Evolutionary conservation across 164 flowering plant species (phyloP).

Genomic region (Taxillus chinensis): DNA sequence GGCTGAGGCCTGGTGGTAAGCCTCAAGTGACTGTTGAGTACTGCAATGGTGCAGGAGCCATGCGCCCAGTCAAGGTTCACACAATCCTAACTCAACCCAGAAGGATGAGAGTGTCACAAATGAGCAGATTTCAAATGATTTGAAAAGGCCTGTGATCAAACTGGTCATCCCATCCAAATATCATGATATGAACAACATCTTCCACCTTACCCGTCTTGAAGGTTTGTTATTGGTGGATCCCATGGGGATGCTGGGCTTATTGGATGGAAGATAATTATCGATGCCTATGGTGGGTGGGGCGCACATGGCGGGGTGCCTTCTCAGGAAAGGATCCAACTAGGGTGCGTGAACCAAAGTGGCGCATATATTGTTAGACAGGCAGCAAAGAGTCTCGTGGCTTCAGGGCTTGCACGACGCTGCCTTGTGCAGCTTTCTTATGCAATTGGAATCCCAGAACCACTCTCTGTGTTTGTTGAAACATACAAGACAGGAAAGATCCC

Average conservation of each 20-base stretch:
- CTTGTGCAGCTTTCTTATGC: constrained; percentile 70
- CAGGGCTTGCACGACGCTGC: constrained; percentile 60
- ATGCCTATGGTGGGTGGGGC: constrained; percentile 61
- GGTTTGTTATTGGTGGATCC: constrained; percentile 66
- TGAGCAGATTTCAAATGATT: constrained; percentile 44
- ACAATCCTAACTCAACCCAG: constrained; percentile 66
- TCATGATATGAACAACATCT: constrained; percentile 59
- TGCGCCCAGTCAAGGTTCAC: constrained; percentile 59
- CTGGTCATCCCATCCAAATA: constrained; percentile 49
- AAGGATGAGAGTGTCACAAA: constrained; percentile 68
- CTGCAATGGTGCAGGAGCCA: constrained; percentile 49
- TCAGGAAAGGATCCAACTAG: constrained; percentile 61
- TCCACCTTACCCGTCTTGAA: constrained; percentile 65
- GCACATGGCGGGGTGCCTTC: constrained; percentile 71
- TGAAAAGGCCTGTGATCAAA: constrained; percentile 57
- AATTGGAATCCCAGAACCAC: constrained; percentile 60
- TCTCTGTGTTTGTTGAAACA: constrained; percentile 54
- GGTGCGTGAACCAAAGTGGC: constrained; percentile 55
- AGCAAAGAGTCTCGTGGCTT: constrained; percentile 60
- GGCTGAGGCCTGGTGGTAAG: constrained; percentile 72
- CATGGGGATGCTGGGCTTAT: constrained; percentile 74
- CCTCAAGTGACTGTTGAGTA: constrained; percentile 71
- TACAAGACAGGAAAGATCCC: constrained; percentile 57
- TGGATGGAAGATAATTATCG: constrained; percentile 60
- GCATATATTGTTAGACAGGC: constrained; percentile 69